Base-by-base conservation (phyloP, 1,139 yeast genomes). In the Groenewaldozyma auringiensis region DNA sequence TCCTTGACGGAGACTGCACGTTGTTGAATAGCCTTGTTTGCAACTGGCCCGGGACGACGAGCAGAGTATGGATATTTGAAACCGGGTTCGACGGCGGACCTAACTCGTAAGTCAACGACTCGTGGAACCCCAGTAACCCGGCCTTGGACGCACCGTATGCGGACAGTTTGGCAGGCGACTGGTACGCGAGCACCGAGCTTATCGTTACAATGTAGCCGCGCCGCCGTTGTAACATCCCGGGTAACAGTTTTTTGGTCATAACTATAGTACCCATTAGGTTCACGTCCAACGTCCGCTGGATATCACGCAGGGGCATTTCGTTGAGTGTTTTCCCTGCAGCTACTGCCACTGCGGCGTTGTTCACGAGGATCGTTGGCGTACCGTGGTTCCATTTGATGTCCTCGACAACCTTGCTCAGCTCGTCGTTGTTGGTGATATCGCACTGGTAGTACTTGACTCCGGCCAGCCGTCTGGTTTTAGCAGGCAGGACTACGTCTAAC, bases 111-210 rank as follows among this genome's bases (percentile, higher is more conserved):
- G 87, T 79, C 36, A 89, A 67, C 0, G 92, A 80, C 59, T 86
- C 95, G 60, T 89, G 96, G 40, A 88, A 66, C 0, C 94, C 88
- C 44, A 89, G 75, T 27, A 86, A 64, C 0, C 95, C 96, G 0
- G 95, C 82, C 62, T 89, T 89, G 6, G 94, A 77, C 0, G 96
- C 95, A 0, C 96, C 95, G 57, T 89, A 89, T 0, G 85, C 85
- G 36, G 84, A 76, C 47, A 86, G 68, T 31, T 81, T 69, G 4
- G 95, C 92, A 0, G 96, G 96, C 0, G 94, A 76, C 71, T 84
- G 72, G 52, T 83, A 81, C 0, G 96, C 96, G 47, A 89, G 68
- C 0, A 86, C 86, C 0, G 95, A 85, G 0, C 92, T 87, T 32
- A 89, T 69, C 2, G 89, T 84, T 25, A 89, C 78, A 16, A 92